Evolutionary conservation across 176 grass and related monocot species (phyloP), one percentile per base, ranked within the genome.

Genomic region (Carex myosuroides): DNA sequence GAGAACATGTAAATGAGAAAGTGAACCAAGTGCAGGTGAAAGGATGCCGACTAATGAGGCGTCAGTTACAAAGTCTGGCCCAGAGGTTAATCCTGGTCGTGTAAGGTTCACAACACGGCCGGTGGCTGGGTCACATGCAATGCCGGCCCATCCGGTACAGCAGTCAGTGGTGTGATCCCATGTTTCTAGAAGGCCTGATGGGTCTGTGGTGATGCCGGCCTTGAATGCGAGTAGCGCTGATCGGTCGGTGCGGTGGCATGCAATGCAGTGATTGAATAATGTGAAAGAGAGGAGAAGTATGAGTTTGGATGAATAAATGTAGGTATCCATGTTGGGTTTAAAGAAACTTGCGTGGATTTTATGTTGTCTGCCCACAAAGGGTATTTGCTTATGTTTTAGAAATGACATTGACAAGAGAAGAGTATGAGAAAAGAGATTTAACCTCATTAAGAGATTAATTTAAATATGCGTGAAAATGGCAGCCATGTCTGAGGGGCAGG

Each of bases 151-250:
- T 66, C 44, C 13, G 0, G 62, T 58, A 60, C 88, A 87, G 16
- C 88, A 90, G 42, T 90, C 80, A 1, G 88, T 53, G 39, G 81
- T n/a, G 0, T 61, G 7, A 61, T 86, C 84, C 88, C 88, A 90
- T 9, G 84, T 71, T 32, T 24, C 60, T 33, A 90, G 70, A 65
- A 90, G 70, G 60, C 88, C 88, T 3, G 50, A 83, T n/a, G 84
- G 84, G 52, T 90, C 84, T 22, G 60, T 58, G 60, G 84, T 64
- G 60, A 90, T 79, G 37, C 71, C 60, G 9, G 62, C 62, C 71
- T 86, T 86, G 88, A 90, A 90, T 41, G 79, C 52, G 64, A 90
- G 84, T 1, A 90, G 79, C 2, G 84, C 80, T 6, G 80, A 55
- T 12, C 80, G 84, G 70, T 90, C 88, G 4, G 68, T 66, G 2